Evolutionary conservation across 2,329 filamentous ascomycete genomes (phyloP).

Genomic region (Alternaria consortialis): DNA sequence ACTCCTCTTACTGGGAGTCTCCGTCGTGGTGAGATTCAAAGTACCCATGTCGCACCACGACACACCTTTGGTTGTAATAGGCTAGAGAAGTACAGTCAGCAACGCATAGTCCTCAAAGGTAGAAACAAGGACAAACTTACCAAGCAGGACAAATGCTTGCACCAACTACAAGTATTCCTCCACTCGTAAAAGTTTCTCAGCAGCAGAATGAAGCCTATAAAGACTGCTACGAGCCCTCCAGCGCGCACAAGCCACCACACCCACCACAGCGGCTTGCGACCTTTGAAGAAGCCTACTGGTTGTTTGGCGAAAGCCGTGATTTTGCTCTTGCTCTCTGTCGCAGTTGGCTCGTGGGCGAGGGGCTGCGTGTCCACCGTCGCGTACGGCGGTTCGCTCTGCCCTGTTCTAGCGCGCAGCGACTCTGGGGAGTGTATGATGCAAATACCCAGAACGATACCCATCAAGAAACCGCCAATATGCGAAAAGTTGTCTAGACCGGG

Average conservation of each 20-base stretch:
- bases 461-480: conserved; percentile 94
- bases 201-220: conserved; percentile 86
- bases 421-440: conserved; percentile 90
- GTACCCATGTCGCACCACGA: conserved; percentile 51
- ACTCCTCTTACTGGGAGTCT: conserved; percentile 9
- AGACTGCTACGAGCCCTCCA: conserved; percentile 78
- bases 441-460: conserved; percentile 87
- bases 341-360: conserved; percentile 20
- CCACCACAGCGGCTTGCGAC: conserved; percentile 95
- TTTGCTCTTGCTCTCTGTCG: conserved; percentile 21
- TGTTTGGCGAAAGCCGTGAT: conserved; percentile 58
- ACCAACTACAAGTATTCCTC: conserved; percentile 83
- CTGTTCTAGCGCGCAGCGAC: conserved; percentile 76
- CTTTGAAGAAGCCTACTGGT: conserved; percentile 82
- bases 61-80: conserved; percentile 35
- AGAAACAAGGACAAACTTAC: conserved; percentile 64
- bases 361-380: conserved; percentile 63
- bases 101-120: not conserved
- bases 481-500: conserved; percentile 97
- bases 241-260: conserved; percentile 91
- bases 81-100: conserved; percentile 16
- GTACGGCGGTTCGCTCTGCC: conserved; percentile 74
- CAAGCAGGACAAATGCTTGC: conserved; percentile 92
- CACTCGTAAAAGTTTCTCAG: conserved; percentile 91
- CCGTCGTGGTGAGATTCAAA: conserved; percentile 33